These are phyloP conservation scores for Angomonas ambiguus DNA, from an alignment of 208 protist genomes.

Conservation along the genomic window DNA sequence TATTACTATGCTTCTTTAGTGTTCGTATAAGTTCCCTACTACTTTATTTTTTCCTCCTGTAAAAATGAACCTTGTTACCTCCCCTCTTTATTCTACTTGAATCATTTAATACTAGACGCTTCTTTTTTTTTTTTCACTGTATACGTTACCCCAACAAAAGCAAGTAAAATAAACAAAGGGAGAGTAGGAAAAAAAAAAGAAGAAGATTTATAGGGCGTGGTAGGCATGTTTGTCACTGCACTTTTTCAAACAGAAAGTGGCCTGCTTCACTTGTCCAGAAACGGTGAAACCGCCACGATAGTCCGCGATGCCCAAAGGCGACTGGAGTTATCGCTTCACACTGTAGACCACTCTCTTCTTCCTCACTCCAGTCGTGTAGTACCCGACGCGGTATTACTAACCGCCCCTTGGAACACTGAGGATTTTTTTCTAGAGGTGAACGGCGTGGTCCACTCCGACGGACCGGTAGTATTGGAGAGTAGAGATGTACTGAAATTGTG, in stretches of 20 bases:
- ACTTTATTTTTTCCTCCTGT: neutral
- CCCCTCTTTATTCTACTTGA: too few relatives aligned
- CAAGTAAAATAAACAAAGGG: neutral
- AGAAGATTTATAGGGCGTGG: neutral
- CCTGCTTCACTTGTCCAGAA: neutral
- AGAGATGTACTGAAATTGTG: conserved; percentile 1
- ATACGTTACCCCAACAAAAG: neutral
- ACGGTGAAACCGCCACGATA: neutral
- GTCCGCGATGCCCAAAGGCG: neutral
- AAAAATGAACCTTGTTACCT: too few relatives aligned
- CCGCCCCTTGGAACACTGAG: neutral
- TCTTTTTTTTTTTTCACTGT: conserved; percentile 6
- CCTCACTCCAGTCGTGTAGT: neutral
- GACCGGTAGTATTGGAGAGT: conserved; percentile 7
- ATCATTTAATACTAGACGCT: too few relatives aligned
- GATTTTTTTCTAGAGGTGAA: conserved; percentile 5
- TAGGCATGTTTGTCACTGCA: neutral
- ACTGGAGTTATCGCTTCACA: neutral
- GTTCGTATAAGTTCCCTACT: too few relatives aligned
- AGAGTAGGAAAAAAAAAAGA: neutral
- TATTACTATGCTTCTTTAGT: conserved; percentile 1
- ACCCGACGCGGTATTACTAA: neutral
- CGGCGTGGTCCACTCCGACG: conserved; percentile 1
- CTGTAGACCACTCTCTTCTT: neutral
- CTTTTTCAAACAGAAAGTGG: conserved; percentile 3